Evolutionary conservation across 1,284 basidiomycete genomes (phyloP).

Genomic region (Phylloboletellus chloephorus): DNA sequence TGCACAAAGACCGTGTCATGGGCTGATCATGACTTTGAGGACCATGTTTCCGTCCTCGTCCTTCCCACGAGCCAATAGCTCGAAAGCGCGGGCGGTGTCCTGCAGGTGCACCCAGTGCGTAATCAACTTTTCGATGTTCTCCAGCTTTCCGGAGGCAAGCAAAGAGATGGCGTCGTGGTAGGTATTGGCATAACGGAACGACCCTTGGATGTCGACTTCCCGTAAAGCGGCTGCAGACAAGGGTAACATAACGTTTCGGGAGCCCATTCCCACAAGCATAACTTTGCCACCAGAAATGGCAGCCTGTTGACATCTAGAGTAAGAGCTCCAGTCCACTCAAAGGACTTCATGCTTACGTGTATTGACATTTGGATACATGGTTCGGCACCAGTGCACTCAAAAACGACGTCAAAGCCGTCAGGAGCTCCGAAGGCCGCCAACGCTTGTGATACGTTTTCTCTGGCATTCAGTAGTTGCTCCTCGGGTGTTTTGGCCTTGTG

Average conservation of each 20-base stretch:
- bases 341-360: slow-evolving; percentile 50
- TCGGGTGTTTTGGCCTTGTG: slow-evolving; percentile 49
- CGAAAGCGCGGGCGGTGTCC: slow-evolving; percentile 70
- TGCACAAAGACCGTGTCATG: slow-evolving; percentile 11
- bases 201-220: slow-evolving; percentile 91
- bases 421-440: slow-evolving; percentile 55
- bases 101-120: slow-evolving; percentile 74
- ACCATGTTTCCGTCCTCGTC: slow-evolving; percentile 78
- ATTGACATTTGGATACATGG: slow-evolving; percentile 84
- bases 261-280: slow-evolving; percentile 94
- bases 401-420: slow-evolving; percentile 87
- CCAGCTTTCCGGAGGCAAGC: slow-evolving; percentile 61
- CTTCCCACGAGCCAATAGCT: slow-evolving; percentile 67
- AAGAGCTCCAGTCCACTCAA: slow-evolving; percentile 12
- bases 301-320: slow-evolving; percentile 42
- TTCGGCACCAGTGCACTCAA: slow-evolving; percentile 94
- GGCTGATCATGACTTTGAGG: slow-evolving; percentile 78
- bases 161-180: slow-evolving; percentile 80
- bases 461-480: slow-evolving; percentile 64
- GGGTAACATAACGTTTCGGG: slow-evolving; percentile 77
- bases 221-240: slow-evolving; percentile 77
- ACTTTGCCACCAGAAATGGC: slow-evolving; percentile 83
- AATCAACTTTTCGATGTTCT: slow-evolving; percentile 69
- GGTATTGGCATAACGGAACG: slow-evolving; percentile 86
- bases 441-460: slow-evolving; percentile 50